A percentile compares a stretch with the other conserved stretches of the same genome.
These are phyloP conservation scores for Keqinozyma sinolaborantium DNA, from an alignment of 1,139 yeast genomes.

Conservation along the genomic window DNA sequence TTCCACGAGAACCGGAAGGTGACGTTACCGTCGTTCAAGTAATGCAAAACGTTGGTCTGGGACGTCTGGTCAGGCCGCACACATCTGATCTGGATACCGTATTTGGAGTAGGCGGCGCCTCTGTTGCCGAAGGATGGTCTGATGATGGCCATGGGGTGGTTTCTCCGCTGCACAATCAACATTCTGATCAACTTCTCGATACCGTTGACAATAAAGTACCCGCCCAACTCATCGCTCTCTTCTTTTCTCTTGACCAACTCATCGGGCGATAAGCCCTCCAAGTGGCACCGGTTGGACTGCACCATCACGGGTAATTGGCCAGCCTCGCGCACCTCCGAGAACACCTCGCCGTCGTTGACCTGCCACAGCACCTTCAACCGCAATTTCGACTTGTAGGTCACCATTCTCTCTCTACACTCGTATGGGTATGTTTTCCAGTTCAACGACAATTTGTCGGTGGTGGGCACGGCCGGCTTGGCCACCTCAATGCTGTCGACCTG, in stretches of 20 bases:
- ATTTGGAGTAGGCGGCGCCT: constrained; percentile 86
- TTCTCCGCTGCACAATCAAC: constrained; percentile 96
- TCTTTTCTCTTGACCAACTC: constrained; percentile 78
- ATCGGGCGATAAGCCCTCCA: constrained; percentile 76
- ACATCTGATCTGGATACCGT: constrained; percentile 90
- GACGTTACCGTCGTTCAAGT: constrained; percentile 92
- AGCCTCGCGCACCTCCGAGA: constrained; percentile 81
- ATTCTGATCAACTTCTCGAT: constrained; percentile 93
- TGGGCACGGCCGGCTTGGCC: constrained; percentile 74
- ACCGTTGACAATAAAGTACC: constrained; percentile 94
- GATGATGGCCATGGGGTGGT: constrained; percentile 95
- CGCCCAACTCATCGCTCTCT: constrained; percentile 95
- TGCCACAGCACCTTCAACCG: constrained; percentile 78
- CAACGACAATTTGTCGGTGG: constrained; percentile 72
- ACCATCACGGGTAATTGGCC: constrained; percentile 93
- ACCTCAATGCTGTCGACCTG: constrained; percentile 85
- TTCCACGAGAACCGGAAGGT: constrained; percentile 97
- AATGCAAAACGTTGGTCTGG: constrained; percentile 94
- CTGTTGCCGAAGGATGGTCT: constrained; percentile 94
- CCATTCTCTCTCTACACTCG: constrained; percentile 87
- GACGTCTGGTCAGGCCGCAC: constrained; percentile 97
- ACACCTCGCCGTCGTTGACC: constrained; percentile 82
- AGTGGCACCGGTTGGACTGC: constrained; percentile 84
- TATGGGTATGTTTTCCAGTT: constrained; percentile 84
- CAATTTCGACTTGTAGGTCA: constrained; percentile 69